Percentiles rank a stretch among this genome's conserved stretches.
Conservation (phyloP, 306 rosid genomes). For the Chamaecrista fasciculata region DNA sequence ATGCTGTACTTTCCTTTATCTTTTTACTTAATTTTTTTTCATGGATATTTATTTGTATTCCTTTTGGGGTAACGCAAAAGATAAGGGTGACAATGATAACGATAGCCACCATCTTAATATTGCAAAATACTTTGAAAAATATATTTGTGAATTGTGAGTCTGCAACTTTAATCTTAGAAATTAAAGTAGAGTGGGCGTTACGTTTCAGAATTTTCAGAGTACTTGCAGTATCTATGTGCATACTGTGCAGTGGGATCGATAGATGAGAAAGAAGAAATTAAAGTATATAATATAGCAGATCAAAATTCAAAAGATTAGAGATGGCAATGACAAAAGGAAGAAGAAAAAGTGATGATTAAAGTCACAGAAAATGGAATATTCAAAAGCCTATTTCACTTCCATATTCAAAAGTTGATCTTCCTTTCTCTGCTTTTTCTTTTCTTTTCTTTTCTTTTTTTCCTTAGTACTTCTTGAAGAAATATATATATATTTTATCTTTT, state of each 20-base stretch:
- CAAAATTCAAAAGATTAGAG: background rate
- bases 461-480: too few species aligned
- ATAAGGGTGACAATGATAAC: slow-evolving; percentile 23
- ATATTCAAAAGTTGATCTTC: slow-evolving; percentile 36
- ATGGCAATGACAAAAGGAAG: background rate
- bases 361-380: slow-evolving; percentile 24
- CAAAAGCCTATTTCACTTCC: slow-evolving; percentile 32
- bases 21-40: slow-evolving; percentile 16
- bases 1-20: slow-evolving; percentile 30
- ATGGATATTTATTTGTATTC: slow-evolving; percentile 14
- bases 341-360: background rate
- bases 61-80: slow-evolving; percentile 31
- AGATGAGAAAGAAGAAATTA: background rate
- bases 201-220: too few species aligned
- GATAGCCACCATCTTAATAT: slow-evolving; percentile 13
- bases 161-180: slow-evolving; percentile 40
- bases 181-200: slow-evolving; percentile 28
- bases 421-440: too few species aligned
- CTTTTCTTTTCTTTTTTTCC: background rate
- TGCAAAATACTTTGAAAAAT: background rate
- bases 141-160: too few species aligned
- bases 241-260: background rate
- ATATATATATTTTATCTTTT: too few species aligned
- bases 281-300: background rate
- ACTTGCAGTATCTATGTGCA: background rate